Base-by-base conservation (phyloP, 2,329 filamentous ascomycete species). In the Plectosphaerella sp. region DNA sequence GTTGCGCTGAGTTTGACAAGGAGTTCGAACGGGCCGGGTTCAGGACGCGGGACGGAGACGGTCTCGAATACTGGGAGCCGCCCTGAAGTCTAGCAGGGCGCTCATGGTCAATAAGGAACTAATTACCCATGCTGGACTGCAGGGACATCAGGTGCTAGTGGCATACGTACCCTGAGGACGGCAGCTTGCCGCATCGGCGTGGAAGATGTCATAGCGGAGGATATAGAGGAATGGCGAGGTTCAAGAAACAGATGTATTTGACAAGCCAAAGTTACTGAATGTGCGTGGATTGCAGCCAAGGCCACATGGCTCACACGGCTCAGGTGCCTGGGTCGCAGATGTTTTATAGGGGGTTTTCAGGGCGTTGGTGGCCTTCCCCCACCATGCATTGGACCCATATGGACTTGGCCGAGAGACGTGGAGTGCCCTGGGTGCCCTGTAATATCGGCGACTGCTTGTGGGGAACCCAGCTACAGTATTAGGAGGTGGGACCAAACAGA, bases 1-100 rank as follows among this genome's bases (percentile, higher is more conserved):
- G 69, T 71, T 2, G 64, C 59, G n/a, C 61, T 59, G 3, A 74
- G 59, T 18, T 61, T 61, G 33, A 74, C 58, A 3, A 74, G 67
- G 18, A 65, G 51, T 45, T 61, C 59, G 20, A 57, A 57, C 1
- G 64, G 59, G 0, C 64, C 58, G 15, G 35, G 8, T 16, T 47
- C 45, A 5, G 25, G 45, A 16, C 28, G 8, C 14, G 33, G 33
- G 33, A 14, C 8, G 33, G 8, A 14, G 33, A 36, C 14, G 8
- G 33, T 36, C 14, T 36, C 33, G 33, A 36, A 36, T 8, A 36
- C 33, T 14, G 33, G 33, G 33, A 36, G 8, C 8, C 33, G 33
- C 33, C 33, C 33, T 8, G 33, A 36, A 14, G 33, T 36, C 33
- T 36, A 14, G 14, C 33, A 36, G 33, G 33, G 14, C 8, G 33